These are phyloP conservation scores for Porogramme epimiltina DNA, from an alignment of 1,284 basidiomycete species.

Conservation along the genomic window DNA sequence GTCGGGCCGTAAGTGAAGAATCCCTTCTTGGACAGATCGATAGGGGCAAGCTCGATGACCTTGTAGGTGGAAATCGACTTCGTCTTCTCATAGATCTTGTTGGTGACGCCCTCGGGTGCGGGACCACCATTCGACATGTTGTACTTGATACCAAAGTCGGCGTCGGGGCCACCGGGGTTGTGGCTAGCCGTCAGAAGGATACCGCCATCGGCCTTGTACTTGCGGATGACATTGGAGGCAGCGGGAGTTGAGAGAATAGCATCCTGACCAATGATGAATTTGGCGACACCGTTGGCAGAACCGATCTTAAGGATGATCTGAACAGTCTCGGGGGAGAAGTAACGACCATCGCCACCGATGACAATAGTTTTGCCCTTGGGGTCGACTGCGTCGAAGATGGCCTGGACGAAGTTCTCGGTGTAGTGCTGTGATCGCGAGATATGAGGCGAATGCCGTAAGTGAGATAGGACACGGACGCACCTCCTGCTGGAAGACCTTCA, in stretches of 20 bases:
- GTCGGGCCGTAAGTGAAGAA: slow-evolving; percentile 81
- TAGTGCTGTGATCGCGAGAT: slow-evolving; percentile 67
- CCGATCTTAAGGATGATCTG: slow-evolving; percentile 92
- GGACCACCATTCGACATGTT: slow-evolving; percentile 97
- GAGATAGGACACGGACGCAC: slow-evolving; percentile 40
- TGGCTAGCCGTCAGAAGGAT: slow-evolving; percentile 98
- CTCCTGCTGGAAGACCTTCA: slow-evolving; percentile 92
- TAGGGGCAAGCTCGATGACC: slow-evolving; percentile 68
- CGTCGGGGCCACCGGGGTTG: slow-evolving; percentile 97
- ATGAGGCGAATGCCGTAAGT: not conserved
- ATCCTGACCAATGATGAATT: slow-evolving; percentile 89
- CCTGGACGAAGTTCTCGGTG: slow-evolving; percentile 98
- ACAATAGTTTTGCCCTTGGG: slow-evolving; percentile 87
- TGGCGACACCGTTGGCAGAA: slow-evolving; percentile 87
- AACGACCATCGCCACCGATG: slow-evolving; percentile 96
- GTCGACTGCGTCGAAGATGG: slow-evolving; percentile 91
- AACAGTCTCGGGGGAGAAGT: slow-evolving; percentile 87
- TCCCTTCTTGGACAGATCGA: slow-evolving; percentile 83
- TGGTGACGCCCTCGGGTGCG: slow-evolving; percentile 92
- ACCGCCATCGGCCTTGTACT: slow-evolving; percentile 95
- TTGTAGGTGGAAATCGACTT: slow-evolving; percentile 89
- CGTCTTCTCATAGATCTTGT: slow-evolving; percentile 92
- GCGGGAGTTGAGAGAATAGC: slow-evolving; percentile 96
- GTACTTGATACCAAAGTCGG: slow-evolving; percentile 99
- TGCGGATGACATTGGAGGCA: slow-evolving; percentile 93